Evolutionary conservation across 2,329 filamentous ascomycete species (phyloP).

Genomic region (Ascochyta pisi): DNA sequence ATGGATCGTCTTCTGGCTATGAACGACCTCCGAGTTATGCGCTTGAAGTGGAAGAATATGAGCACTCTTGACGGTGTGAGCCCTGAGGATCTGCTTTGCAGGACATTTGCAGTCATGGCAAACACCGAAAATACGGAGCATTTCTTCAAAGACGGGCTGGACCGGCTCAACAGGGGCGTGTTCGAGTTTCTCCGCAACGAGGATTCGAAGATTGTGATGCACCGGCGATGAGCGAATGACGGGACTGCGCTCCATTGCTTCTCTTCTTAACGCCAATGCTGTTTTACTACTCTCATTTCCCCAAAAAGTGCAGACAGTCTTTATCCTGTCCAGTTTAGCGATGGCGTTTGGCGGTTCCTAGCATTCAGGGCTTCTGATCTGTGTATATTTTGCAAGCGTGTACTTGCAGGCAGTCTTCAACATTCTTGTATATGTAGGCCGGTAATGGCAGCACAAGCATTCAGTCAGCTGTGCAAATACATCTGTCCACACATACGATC

Average conservation of each 20-base stretch:
- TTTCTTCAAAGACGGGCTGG: constrained; percentile 44
- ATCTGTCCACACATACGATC: neutral
- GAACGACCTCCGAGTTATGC: constrained; percentile 44
- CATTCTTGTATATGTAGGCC: neutral
- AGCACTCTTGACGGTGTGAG: constrained; percentile 40
- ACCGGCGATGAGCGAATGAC: constrained; percentile 21
- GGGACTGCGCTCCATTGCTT: neutral
- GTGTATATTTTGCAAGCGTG: neutral
- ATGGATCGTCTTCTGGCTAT: constrained; percentile 43
- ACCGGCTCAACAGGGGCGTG: constrained; percentile 34
- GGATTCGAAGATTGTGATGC: constrained; percentile 44
- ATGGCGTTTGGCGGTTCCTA: constrained; percentile 28
- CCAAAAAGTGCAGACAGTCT: constrained; percentile 14
- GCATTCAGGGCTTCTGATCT: neutral
- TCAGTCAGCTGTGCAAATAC: neutral
- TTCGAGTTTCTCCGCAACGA: constrained; percentile 43
- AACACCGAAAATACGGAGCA: constrained; percentile 45
- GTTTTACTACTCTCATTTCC: constrained; percentile 2
- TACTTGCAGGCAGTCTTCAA: neutral
- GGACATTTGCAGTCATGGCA: constrained; percentile 39
- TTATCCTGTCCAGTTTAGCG: constrained; percentile 25
- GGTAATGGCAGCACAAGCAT: neutral
- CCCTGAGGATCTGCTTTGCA: constrained; percentile 44
- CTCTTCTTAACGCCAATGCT: neutral
- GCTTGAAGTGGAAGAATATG: constrained; percentile 49